Evolutionary conservation across 129 eudicot genomes (phyloP).

Genomic region (Gnaphalium uliginosum): DNA sequence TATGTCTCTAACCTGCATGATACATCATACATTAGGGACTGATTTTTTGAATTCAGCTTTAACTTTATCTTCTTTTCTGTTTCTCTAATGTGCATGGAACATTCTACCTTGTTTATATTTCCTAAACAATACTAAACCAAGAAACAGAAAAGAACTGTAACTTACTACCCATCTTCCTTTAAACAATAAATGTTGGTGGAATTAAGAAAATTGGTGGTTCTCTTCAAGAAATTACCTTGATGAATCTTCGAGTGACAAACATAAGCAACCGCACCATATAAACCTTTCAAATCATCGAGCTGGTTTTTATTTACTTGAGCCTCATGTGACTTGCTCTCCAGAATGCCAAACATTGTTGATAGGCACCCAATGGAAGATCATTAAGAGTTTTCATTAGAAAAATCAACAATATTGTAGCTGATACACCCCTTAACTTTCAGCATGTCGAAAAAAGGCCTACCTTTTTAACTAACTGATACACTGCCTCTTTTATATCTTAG

Average conservation of each 20-base stretch:
- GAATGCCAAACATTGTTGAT: neutral
- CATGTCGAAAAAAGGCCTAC: neutral
- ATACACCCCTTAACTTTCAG: neutral
- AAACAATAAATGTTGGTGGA: too few relatives aligned
- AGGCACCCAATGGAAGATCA: neutral
- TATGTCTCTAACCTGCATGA: conserved; percentile 14
- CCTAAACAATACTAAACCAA: too few relatives aligned
- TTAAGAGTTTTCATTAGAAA: neutral
- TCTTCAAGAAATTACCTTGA: neutral
- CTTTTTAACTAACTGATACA: neutral
- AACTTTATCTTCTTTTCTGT: too few relatives aligned
- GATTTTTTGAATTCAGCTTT: neutral
- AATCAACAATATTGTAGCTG: neutral
- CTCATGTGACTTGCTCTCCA: neutral
- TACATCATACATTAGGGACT: neutral
- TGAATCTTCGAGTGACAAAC: neutral
- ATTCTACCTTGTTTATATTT: too few relatives aligned
- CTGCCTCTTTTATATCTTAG: neutral
- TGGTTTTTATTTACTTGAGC: neutral
- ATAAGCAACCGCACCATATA: conserved; percentile 4
- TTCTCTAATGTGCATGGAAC: too few relatives aligned
- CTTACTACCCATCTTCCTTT: too few relatives aligned
- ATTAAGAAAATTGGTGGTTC: neutral
- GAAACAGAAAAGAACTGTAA: too few relatives aligned
- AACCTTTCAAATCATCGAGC: neutral